Percentiles rank a stretch among this genome's conserved stretches.
Conservation (phyloP, 2,329 filamentous ascomycete genomes). For the Curvularia hawaiiensis region DNA sequence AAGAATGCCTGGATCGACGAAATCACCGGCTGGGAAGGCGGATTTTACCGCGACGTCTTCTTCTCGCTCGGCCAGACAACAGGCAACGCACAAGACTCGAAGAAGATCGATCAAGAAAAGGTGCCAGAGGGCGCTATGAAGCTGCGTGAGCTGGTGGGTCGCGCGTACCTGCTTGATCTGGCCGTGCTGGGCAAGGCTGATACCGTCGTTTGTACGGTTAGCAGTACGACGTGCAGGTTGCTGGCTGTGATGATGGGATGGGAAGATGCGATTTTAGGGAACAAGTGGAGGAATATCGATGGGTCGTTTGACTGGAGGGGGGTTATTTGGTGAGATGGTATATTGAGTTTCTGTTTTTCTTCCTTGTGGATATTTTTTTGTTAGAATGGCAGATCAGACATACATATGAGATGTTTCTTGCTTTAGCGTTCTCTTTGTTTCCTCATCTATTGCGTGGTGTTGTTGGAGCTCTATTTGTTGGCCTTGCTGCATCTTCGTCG, state of each 20-base stretch:
- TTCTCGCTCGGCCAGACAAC: conserved; percentile 69
- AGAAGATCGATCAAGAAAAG: conserved; percentile 25
- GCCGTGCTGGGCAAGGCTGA: conserved; percentile 74
- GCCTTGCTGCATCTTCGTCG: too few relatives aligned
- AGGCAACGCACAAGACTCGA: conserved; percentile 35
- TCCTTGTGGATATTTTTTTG: background rate
- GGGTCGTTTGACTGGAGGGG: conserved; percentile 48
- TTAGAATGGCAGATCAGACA: too few relatives aligned
- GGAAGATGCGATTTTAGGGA: conserved; percentile 59
- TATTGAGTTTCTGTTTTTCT: background rate
- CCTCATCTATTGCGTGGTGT: background rate
- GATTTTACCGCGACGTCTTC: conserved; percentile 82
- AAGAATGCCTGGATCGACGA: conserved; percentile 69
- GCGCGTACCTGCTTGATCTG: conserved; percentile 83
- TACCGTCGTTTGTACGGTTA: conserved; percentile 76
- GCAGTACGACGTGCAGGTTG: conserved; percentile 69
- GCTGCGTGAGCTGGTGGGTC: conserved; percentile 73
- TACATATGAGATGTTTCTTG: too few relatives aligned
- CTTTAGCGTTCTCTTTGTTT: background rate
- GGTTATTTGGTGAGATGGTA: conserved; percentile 38
- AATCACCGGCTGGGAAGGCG: conserved; percentile 84
- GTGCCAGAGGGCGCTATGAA: conserved; percentile 59
- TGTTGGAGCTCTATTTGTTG: too few relatives aligned
- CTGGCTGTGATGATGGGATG: conserved; percentile 88
- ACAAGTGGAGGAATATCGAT: conserved; percentile 74